Conservation (phyloP, 2,329 filamentous ascomycete species). For the Aspergillus oerlinghausenensis region DNA sequence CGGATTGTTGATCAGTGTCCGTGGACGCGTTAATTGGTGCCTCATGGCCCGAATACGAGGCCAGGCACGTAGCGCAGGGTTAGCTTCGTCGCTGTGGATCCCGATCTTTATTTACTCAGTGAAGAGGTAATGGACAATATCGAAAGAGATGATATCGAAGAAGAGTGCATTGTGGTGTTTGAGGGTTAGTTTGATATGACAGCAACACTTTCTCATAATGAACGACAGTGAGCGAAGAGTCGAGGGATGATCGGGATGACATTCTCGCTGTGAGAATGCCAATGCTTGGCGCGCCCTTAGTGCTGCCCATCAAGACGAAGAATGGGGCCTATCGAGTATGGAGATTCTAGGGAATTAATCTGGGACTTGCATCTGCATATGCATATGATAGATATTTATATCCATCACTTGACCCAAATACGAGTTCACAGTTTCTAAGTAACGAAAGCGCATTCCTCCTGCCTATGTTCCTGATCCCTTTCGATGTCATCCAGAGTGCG, state of each 20-base stretch:
- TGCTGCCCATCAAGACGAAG: background rate
- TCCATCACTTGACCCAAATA: background rate
- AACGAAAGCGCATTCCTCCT: background rate
- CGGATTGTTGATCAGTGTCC: background rate
- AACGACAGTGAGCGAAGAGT: background rate
- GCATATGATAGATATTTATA: background rate
- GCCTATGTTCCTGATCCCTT: too few relatives aligned
- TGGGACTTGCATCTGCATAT: background rate
- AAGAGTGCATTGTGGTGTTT: background rate
- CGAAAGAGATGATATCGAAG: background rate
- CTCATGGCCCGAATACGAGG: slow-evolving; percentile 4
- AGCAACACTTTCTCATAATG: background rate
- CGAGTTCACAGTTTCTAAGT: too few relatives aligned
- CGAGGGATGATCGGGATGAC: too few relatives aligned
- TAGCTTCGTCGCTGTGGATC: background rate
- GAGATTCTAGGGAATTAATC: background rate
- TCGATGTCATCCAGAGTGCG: too few relatives aligned
- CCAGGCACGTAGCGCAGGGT: background rate
- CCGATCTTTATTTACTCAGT: background rate
- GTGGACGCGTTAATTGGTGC: background rate
- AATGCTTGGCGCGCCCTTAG: background rate
- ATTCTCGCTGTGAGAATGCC: background rate
- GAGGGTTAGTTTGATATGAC: too few relatives aligned
- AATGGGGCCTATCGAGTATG: background rate
- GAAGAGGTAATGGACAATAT: too few relatives aligned